A percentile compares a stretch with the other conserved stretches of the same genome.
Conservation (phyloP, 2,329 filamentous ascomycete species). For the Geosmithia morbida region DNA sequence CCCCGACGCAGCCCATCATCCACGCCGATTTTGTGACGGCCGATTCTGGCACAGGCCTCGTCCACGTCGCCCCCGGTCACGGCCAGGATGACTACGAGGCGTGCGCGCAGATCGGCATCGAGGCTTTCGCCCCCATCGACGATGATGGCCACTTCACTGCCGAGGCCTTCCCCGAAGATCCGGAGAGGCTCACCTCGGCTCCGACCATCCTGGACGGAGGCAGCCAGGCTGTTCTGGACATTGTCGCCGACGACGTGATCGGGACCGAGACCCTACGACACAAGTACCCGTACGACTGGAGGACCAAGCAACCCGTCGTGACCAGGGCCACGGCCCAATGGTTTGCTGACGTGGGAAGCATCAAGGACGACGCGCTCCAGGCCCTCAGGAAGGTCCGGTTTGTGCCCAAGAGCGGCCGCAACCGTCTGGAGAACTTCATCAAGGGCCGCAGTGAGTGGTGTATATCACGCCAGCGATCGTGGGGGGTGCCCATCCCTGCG, state of each 20-base stretch:
- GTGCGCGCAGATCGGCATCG: slow-evolving; percentile 56
- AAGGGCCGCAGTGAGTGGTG: slow-evolving; percentile 90
- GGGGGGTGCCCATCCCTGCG: slow-evolving; percentile 93
- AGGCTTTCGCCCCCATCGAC: slow-evolving; percentile 70
- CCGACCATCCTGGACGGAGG: slow-evolving; percentile 60
- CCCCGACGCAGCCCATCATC: slow-evolving; percentile 53
- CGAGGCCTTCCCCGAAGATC: slow-evolving; percentile 60
- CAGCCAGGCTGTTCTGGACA: slow-evolving; percentile 50
- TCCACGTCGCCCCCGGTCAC: slow-evolving; percentile 87
- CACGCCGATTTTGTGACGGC: slow-evolving; percentile 81
- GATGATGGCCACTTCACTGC: slow-evolving; percentile 68
- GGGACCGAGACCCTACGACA: slow-evolving; percentile 60
- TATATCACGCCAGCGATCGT: slow-evolving; percentile 87
- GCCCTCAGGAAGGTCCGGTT: slow-evolving; percentile 63
- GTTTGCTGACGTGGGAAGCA: slow-evolving; percentile 83
- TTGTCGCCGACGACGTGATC: slow-evolving; percentile 51
- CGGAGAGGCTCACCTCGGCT: slow-evolving; percentile 48
- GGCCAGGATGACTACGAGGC: slow-evolving; percentile 92
- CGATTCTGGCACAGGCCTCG: slow-evolving; percentile 85
- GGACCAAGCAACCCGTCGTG: slow-evolving; percentile 85
- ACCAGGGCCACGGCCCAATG: slow-evolving; percentile 89
- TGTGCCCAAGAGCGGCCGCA: slow-evolving; percentile 58
- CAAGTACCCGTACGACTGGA: slow-evolving; percentile 97
- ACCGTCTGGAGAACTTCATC: slow-evolving; percentile 72
- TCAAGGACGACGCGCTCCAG: slow-evolving; percentile 59